A percentile compares a stretch with the other conserved stretches of the same genome.
Conservation (phyloP, 2,329 filamentous ascomycete genomes). For the Claviceps purpurea region DNA sequence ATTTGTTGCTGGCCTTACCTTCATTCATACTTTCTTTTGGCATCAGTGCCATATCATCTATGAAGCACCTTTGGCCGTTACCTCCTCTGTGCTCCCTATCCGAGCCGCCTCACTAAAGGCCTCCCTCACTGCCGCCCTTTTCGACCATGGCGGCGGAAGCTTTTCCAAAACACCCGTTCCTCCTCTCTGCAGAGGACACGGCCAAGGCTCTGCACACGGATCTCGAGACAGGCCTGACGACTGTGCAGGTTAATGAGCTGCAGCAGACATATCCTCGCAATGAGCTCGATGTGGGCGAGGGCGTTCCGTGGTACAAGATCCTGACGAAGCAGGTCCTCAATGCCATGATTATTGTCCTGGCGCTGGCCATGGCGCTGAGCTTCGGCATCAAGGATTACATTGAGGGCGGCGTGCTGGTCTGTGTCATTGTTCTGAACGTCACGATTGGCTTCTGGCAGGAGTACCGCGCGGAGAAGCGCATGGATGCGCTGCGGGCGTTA, state of each 20-base stretch:
- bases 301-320: constrained; percentile 59
- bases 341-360: constrained; percentile 64
- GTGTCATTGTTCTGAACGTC: constrained; percentile 57
- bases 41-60: constrained; percentile 7
- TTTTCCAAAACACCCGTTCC: constrained; percentile 45
- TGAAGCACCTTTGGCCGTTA: constrained; percentile 9
- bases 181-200: constrained; percentile 48
- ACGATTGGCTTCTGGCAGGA: constrained; percentile 55
- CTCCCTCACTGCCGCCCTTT: neutral
- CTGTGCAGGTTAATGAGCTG: constrained; percentile 43
- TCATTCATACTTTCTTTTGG: too few species aligned
- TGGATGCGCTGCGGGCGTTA: constrained; percentile 48
- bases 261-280: constrained; percentile 51
- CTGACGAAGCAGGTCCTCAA: constrained; percentile 61
- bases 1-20: too few species aligned
- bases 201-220: constrained; percentile 48
- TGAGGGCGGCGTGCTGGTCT: constrained; percentile 53
- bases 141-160: constrained; percentile 22
- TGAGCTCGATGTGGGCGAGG: constrained; percentile 55
- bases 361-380: constrained; percentile 62
- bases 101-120: constrained; percentile 6
- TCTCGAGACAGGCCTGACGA: constrained; percentile 52
- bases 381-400: constrained; percentile 55
- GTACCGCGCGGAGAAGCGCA: constrained; percentile 51
- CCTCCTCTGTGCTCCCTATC: constrained; percentile 6